Conservation (phyloP, 2,329 filamentous ascomycete species). For the Pyrenophora teres region DNA sequence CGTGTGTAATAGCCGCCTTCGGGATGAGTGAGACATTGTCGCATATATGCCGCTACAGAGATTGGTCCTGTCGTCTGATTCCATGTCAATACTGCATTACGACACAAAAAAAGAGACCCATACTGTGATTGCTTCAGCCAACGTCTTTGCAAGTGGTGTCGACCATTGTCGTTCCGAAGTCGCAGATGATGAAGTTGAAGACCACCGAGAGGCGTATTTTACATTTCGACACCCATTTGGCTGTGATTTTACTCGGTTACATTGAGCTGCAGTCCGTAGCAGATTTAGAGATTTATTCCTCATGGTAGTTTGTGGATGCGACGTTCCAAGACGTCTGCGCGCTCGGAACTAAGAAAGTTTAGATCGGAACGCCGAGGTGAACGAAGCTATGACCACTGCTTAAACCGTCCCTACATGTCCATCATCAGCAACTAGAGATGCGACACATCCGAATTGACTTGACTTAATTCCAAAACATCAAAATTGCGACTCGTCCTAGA, state of each 20-base stretch:
- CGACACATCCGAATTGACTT: background rate
- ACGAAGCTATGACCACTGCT: constrained; percentile 42
- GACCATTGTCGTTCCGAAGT: constrained; percentile 70
- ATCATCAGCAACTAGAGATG: background rate
- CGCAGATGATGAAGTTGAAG: constrained; percentile 23
- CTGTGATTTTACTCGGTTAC: constrained; percentile 15
- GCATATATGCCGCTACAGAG: constrained; percentile 93
- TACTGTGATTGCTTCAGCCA: constrained; percentile 86
- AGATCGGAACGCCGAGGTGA: constrained; percentile 33
- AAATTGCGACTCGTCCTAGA: background rate
- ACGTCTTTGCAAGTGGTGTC: constrained; percentile 84
- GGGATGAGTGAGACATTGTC: constrained; percentile 93
- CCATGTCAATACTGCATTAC: constrained; percentile 2
- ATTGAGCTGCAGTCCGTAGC: constrained; percentile 29
- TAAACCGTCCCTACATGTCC: constrained; percentile 4
- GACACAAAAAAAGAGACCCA: constrained; percentile 7
- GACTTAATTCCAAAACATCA: background rate
- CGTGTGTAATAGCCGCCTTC: constrained; percentile 92
- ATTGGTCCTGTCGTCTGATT: constrained; percentile 83
- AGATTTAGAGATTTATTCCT: constrained; percentile 36
- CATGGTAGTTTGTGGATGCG: constrained; percentile 35
- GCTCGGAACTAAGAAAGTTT: constrained; percentile 31
- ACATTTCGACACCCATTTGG: constrained; percentile 7
- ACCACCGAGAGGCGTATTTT: constrained; percentile 46
- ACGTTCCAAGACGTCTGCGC: constrained; percentile 41